Percentiles rank a stretch among this genome's conserved stretches.
phyloP scores from a whole-genome alignment of 2,329 filamentous ascomycete species.

The Aspergillus sp. region DNA sequence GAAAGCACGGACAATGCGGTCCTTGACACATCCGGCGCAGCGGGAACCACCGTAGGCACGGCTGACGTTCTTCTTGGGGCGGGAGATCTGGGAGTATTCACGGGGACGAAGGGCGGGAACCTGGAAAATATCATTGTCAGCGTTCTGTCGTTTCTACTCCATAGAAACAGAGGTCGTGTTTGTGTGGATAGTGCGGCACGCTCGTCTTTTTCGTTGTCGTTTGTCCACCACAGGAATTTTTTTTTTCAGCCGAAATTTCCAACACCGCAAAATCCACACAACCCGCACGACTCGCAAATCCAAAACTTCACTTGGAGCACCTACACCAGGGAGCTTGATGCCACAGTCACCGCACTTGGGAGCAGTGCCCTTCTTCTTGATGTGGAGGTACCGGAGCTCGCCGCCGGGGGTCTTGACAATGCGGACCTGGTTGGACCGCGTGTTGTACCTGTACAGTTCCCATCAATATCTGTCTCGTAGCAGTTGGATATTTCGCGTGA shows the following conservation, averaged over 20 bases:
- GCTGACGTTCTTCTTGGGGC: conserved; percentile 99
- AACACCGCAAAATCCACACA: background rate
- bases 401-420: conserved; percentile 95
- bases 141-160: background rate
- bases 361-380: conserved; percentile 98
- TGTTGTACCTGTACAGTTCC: conserved; percentile 74
- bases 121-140: conserved; percentile 42
- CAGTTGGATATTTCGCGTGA: background rate
- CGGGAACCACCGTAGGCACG: conserved; percentile 97
- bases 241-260: background rate
- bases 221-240: conserved; percentile 5
- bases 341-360: conserved; percentile 99
- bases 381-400: conserved; percentile 91
- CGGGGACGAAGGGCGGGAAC: conserved; percentile 94
- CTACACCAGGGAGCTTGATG: conserved; percentile 94
- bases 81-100: conserved; percentile 94
- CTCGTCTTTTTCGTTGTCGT: conserved; percentile 9
- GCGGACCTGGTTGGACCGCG: conserved; percentile 92
- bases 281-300: background rate
- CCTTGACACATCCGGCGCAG: conserved; percentile 97
- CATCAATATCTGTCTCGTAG: conserved; percentile 24
- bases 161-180: background rate
- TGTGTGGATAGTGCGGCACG: conserved; percentile 4
- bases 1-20: conserved; percentile 96
- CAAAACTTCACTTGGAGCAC: conserved; percentile 41